phyloP scores from a whole-genome alignment of 352 stramenopile species.

The Phytopythium vexans region DNA sequence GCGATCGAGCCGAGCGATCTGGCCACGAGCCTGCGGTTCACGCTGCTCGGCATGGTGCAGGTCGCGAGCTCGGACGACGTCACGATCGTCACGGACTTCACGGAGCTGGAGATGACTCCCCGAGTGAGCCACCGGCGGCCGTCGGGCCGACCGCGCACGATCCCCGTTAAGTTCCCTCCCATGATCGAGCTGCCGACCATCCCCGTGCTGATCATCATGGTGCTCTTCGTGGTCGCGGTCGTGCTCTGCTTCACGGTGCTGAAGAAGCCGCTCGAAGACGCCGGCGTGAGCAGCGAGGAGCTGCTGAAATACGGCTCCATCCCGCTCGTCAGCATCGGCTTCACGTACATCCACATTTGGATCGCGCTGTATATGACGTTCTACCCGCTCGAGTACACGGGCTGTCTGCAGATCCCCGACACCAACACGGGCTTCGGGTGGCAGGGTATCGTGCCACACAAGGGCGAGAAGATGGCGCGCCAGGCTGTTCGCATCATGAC shows the following conservation, averaged over 20 bases:
- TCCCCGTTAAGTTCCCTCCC: constrained; percentile 73
- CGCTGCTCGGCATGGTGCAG: constrained; percentile 82
- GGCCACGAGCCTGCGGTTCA: constrained; percentile 80
- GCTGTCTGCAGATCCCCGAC: constrained; percentile 81
- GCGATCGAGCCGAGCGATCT: constrained; percentile 55
- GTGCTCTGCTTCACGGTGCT: constrained; percentile 81
- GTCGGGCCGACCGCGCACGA: constrained; percentile 12
- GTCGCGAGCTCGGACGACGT: constrained; percentile 63
- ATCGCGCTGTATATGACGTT: constrained; percentile 98
- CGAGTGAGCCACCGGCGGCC: constrained; percentile 8
- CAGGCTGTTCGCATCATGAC: constrained; percentile 93
- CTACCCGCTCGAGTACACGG: constrained; percentile 93
- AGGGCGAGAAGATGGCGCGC: constrained; percentile 96
- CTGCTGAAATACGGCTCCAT: constrained; percentile 84
- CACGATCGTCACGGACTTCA: constrained; percentile 80
- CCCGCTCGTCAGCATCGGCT: constrained; percentile 82
- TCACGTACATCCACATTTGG: constrained; percentile 96
- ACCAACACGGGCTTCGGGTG: constrained; percentile 94
- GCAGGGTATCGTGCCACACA: constrained; percentile 97
- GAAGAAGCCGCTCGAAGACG: constrained; percentile 43
- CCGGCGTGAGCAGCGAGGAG: constrained; percentile 54
- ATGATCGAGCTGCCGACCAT: constrained; percentile 79
- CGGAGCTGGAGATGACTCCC: constrained; percentile 30
- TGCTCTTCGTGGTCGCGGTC: constrained; percentile 49
- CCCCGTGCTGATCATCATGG: constrained; percentile 35